Evolutionary conservation across 108 stramenopile species (phyloP).

Genomic region (Cyclotella distinguenda): DNA sequence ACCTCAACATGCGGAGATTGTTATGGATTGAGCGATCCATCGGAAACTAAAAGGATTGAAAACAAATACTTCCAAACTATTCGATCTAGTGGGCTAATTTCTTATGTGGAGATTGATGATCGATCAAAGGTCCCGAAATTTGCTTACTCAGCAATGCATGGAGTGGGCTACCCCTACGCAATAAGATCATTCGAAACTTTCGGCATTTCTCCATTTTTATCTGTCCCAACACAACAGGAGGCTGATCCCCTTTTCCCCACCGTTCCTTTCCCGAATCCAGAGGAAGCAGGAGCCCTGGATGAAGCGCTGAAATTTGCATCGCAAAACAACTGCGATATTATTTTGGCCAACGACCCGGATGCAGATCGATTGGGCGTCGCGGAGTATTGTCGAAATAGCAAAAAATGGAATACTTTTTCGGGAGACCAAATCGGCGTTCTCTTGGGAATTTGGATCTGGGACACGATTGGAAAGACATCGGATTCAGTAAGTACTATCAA

Average conservation of each 20-base stretch:
- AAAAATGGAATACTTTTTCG: constrained; percentile 88
- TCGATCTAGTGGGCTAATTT: constrained; percentile 57
- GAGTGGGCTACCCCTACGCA: constrained; percentile 85
- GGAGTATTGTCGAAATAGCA: constrained; percentile 62
- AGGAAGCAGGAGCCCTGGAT: constrained; percentile 94
- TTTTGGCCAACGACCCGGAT: constrained; percentile 98
- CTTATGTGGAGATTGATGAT: constrained; percentile 20
- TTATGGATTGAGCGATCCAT: constrained; percentile 47
- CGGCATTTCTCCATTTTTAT: constrained; percentile 68
- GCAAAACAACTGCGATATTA: constrained; percentile 64
- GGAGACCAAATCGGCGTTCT: constrained; percentile 96
- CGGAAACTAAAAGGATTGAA: constrained; percentile 45
- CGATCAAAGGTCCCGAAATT: constrained; percentile 47
- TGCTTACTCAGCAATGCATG: constrained; percentile 97
- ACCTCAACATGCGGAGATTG: constrained; percentile 37
- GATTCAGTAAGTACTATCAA: constrained; percentile 45
- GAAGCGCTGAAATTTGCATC: constrained; percentile 79
- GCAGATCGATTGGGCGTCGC: constrained; percentile 97
- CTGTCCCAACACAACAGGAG: constrained; percentile 75
- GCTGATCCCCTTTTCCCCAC: constrained; percentile 95
- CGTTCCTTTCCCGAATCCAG: constrained; percentile 95
- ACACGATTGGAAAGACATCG: constrained; percentile 61
- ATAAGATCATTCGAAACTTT: constrained; percentile 69
- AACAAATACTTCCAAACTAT: constrained; percentile 70
- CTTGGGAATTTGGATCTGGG: constrained; percentile 91